Percentiles rank a stretch among this genome's conserved stretches.
Conservation (phyloP, 1,139 yeast species). For the Yamadazyma dendronema region DNA sequence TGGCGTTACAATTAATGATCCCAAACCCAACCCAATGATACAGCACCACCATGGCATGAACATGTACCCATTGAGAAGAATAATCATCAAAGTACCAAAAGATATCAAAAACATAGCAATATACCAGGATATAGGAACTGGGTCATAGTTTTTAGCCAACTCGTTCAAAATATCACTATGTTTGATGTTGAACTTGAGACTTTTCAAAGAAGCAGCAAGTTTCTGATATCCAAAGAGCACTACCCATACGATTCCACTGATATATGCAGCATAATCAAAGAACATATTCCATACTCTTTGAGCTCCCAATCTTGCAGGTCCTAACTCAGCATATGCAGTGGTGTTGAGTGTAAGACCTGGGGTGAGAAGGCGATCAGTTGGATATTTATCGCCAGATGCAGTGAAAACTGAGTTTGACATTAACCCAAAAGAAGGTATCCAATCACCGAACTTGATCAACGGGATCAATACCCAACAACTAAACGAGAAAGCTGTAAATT, state of each 20-base stretch:
- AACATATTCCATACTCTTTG: slow-evolving; percentile 52
- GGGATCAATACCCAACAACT: slow-evolving; percentile 47
- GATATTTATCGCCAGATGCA: slow-evolving; percentile 32
- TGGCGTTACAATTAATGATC: slow-evolving; percentile 47
- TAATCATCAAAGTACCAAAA: slow-evolving; percentile 30
- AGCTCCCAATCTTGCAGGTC: slow-evolving; percentile 42
- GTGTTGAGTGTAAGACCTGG: slow-evolving; percentile 30
- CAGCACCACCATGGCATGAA: slow-evolving; percentile 54
- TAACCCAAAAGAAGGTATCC: slow-evolving; percentile 29
- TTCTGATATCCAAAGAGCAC: slow-evolving; percentile 33
- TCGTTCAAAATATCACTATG: slow-evolving; percentile 41
- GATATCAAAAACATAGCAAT: slow-evolving; percentile 30
- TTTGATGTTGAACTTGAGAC: slow-evolving; percentile 15
- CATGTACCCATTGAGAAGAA: slow-evolving; percentile 36
- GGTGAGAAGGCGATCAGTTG: slow-evolving; percentile 33
- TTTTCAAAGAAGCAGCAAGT: slow-evolving; percentile 16
- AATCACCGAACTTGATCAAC: slow-evolving; percentile 34
- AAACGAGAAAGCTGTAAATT: slow-evolving; percentile 38
- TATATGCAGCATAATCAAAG: slow-evolving; percentile 51
- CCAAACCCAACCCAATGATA: slow-evolving; percentile 40
- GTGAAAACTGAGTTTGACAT: slow-evolving; percentile 41
- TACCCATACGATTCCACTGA: slow-evolving; percentile 49
- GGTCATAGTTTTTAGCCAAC: slow-evolving; percentile 33
- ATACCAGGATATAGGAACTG: slow-evolving; percentile 47
- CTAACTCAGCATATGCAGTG: slow-evolving; percentile 38